Percentiles rank a stretch among this genome's conserved stretches.
phyloP scores from a whole-genome alignment of 352 stramenopile species.

The Pythium brachiatum region DNA sequence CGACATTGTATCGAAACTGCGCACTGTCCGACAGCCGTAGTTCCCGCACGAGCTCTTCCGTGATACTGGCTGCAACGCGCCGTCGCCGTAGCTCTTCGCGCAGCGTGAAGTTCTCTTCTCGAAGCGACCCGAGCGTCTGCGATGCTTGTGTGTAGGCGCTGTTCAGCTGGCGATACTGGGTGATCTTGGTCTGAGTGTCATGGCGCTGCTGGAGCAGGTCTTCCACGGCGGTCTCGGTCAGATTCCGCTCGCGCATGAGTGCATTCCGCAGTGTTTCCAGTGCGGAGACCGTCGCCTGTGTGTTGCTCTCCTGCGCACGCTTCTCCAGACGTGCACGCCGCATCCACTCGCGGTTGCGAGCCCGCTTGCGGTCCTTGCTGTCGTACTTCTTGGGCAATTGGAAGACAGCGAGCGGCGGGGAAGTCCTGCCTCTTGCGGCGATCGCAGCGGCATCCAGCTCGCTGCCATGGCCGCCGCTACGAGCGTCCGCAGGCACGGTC shows the following conservation, averaged over 20 bases:
- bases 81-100: conserved; percentile 14
- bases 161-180: conserved; percentile 14
- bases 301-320: conserved; percentile 1
- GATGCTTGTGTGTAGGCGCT: conserved; percentile 4
- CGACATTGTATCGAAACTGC: not conserved
- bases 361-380: conserved; percentile 16
- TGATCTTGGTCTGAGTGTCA: conserved; percentile 6
- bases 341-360: conserved; percentile 23
- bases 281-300: not conserved
- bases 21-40: not conserved
- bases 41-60: conserved; percentile 3
- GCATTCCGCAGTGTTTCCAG: conserved; percentile 5
- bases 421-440: not conserved
- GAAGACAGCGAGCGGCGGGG: not conserved
- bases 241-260: conserved; percentile 9
- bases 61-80: not conserved
- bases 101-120: conserved; percentile 17
- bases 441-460: not conserved
- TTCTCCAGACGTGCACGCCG: conserved; percentile 16
- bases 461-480: not conserved
- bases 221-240: conserved; percentile 1
- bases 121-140: conserved; percentile 8
- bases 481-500: not conserved
- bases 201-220: not conserved
- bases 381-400: not conserved